Evolutionary conservation across 179 eudicot genomes (phyloP).

Genomic region (Heliamphora pulchella): DNA sequence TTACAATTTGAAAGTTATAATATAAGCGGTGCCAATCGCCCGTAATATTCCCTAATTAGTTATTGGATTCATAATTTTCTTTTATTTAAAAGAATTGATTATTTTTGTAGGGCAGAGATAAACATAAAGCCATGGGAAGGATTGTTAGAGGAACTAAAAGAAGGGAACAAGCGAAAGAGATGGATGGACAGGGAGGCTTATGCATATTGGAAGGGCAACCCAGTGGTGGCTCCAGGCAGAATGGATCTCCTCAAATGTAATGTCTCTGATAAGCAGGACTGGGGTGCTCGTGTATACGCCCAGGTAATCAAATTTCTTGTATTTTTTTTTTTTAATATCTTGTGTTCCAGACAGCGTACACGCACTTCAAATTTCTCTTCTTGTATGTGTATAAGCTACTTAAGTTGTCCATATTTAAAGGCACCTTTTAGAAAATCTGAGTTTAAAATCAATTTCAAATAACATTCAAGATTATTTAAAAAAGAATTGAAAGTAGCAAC

Average conservation of each 20-base stretch:
- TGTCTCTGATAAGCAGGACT: constrained; percentile 62
- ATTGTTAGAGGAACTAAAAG: constrained; percentile 50
- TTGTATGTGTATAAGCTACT: no score
- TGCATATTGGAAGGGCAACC: constrained; percentile 95
- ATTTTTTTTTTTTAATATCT: no score
- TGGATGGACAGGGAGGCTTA: constrained; percentile 74
- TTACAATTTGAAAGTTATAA: no score
- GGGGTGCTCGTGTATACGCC: constrained; percentile 68
- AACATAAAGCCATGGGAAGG: constrained; percentile 76
- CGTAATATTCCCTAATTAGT: constrained; percentile 17
- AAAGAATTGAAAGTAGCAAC: no score
- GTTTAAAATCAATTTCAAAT: no score
- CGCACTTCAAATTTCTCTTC: no score
- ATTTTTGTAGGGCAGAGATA: not conserved
- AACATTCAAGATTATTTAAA: no score
- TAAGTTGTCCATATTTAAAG: no score
- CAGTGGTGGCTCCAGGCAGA: constrained; percentile 53
- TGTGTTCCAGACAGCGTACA: no score
- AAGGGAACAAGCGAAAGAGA: constrained; percentile 52
- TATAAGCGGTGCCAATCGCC: not conserved
- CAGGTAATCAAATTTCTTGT: constrained; percentile 37
- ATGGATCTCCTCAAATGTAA: constrained; percentile 84
- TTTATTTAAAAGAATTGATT: not conserved
- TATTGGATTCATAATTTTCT: not conserved
- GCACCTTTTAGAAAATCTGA: no score